phyloP scores from a whole-genome alignment of 257 asterid species.

The Solanum ossicruentum region DNA sequence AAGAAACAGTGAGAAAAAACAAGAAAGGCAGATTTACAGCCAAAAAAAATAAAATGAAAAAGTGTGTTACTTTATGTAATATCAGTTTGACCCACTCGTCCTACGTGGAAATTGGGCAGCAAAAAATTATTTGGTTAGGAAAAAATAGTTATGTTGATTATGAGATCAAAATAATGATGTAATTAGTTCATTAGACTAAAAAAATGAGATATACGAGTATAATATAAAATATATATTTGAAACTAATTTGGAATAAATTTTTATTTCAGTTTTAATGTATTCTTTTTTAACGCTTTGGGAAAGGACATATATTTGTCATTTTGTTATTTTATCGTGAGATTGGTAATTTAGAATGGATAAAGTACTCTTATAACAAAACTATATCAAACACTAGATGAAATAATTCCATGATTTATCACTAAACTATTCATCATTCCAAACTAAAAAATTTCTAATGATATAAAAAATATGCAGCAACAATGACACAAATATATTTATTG shows the following conservation, averaged over 20 bases:
- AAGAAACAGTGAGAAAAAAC: background rate
- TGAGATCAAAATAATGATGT: background rate
- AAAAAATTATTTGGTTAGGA: background rate
- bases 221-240: too few species aligned
- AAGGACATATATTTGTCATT: background rate
- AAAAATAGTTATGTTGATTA: background rate
- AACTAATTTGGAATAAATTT: too few species aligned
- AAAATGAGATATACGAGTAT: too few species aligned
- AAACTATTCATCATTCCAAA: background rate
- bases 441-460: background rate
- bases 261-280: too few species aligned
- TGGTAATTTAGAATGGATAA: background rate
- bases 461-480: too few species aligned
- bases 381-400: background rate
- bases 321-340: background rate
- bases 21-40: background rate
- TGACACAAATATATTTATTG: too few species aligned
- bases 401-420: background rate
- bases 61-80: background rate
- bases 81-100: background rate
- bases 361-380: background rate
- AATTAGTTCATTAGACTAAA: background rate
- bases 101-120: background rate
- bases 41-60: background rate
- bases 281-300: background rate